Conservation (phyloP, 2,329 filamentous ascomycete genomes). For the Paracamarosporium sp. region DNA sequence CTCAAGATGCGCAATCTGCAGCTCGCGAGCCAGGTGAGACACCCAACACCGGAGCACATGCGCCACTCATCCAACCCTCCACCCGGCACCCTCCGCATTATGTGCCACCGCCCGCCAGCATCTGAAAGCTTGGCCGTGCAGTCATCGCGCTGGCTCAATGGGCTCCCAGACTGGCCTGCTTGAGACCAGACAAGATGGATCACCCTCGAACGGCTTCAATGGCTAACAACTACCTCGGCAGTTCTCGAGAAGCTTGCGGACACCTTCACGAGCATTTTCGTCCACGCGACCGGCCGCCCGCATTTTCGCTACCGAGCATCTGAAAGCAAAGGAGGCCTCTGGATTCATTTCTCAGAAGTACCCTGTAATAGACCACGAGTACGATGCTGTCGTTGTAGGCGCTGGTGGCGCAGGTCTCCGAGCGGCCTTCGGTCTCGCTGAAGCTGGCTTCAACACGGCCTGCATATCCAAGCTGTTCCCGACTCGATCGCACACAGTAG, state of each 20-base stretch:
- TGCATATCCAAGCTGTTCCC: conserved; percentile 88
- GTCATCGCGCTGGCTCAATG: not conserved
- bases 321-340: conserved; percentile 92
- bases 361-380: conserved; percentile 97
- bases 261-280: conserved; percentile 80
- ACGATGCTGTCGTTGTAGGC: conserved; percentile 94
- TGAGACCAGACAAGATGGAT: not conserved
- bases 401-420: conserved; percentile 82
- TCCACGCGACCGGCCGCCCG: conserved; percentile 82
- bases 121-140: conserved; percentile 5
- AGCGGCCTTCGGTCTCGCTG: conserved; percentile 83
- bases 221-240: conserved; percentile 47
- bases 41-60: conserved; percentile 14
- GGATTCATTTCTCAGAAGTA: conserved; percentile 89
- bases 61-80: conserved; percentile 18
- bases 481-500: conserved; percentile 84
- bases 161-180: not conserved
- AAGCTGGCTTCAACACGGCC: conserved; percentile 88
- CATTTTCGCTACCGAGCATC: conserved; percentile 83
- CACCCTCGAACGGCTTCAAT: conserved; percentile 22
- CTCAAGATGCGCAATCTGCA: conserved; percentile 48
- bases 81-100: conserved; percentile 31
- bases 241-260: conserved; percentile 69
- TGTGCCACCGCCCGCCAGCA: conserved; percentile 5
- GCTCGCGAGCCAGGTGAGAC: conserved; percentile 48